Percentiles rank a stretch among this genome's conserved stretches.
Conservation (phyloP, 2,329 filamentous ascomycete species). For the Colletotrichum chlorophyti region DNA sequence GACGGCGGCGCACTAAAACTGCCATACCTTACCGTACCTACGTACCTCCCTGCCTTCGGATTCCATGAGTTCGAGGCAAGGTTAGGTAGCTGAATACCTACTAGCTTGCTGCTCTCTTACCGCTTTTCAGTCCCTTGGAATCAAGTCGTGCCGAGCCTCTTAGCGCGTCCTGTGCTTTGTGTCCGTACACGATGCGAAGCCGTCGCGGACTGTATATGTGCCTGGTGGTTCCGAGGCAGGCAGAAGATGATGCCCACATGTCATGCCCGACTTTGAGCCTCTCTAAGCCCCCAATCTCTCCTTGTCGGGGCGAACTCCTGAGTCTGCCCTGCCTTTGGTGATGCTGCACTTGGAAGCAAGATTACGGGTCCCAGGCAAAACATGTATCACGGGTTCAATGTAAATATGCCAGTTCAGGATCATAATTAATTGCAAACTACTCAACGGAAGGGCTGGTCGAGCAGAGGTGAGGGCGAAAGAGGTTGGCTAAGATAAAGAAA, state of each 20-base stretch:
- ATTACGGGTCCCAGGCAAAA: slow-evolving; percentile 20
- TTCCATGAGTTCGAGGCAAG: no score
- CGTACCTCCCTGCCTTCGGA: no score
- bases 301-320: neutral
- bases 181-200: neutral
- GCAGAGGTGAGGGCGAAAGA: no score
- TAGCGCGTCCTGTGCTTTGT: neutral
- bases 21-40: no score
- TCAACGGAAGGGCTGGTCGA: no score
- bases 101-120: slow-evolving; percentile 19
- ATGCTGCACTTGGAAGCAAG: slow-evolving; percentile 9
- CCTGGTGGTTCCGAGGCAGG: neutral
- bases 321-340: neutral
- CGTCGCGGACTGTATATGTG: neutral
- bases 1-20: neutral
- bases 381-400: slow-evolving; percentile 24
- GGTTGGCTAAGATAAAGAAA: no score
- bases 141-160: slow-evolving; percentile 8
- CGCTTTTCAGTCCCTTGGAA: slow-evolving; percentile 9
- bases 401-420: slow-evolving; percentile 23
- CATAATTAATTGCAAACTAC: no score
- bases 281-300: neutral
- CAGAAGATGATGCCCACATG: no score
- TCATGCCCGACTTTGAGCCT: neutral
- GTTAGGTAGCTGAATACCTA: no score